Evolutionary conservation across 257 asterid genomes (phyloP).

Genomic region (Marsdenia floribunda): DNA sequence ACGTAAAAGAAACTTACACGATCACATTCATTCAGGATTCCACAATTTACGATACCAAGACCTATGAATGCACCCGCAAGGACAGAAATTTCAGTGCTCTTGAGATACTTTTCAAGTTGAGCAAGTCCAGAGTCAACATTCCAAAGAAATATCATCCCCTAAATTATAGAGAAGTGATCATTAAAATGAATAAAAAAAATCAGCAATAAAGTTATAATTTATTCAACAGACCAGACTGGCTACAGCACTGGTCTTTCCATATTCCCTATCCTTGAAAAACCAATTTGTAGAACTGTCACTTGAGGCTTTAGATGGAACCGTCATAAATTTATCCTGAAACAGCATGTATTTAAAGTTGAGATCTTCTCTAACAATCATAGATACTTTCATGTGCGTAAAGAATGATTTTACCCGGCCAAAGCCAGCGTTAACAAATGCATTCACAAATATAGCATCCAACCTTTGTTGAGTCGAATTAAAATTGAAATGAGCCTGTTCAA

Average conservation of each 20-base stretch:
- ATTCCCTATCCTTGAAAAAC: slow-evolving; percentile 93
- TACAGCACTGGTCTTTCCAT: slow-evolving; percentile 94
- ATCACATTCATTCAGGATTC: slow-evolving; percentile 73
- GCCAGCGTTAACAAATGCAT: slow-evolving; percentile 98
- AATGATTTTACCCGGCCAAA: slow-evolving; percentile 67
- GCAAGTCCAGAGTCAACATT: slow-evolving; percentile 94
- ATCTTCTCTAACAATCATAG: neutral
- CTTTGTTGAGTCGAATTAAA: slow-evolving; percentile 96
- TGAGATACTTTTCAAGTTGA: slow-evolving; percentile 89
- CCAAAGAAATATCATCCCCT: slow-evolving; percentile 98
- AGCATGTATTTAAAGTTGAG: neutral
- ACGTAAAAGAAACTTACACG: slow-evolving; percentile 51
- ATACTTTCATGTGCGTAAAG: neutral
- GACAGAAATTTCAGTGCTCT: slow-evolving; percentile 66
- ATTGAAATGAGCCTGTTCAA: slow-evolving; percentile 74
- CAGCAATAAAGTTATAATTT: neutral
- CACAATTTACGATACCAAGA: slow-evolving; percentile 86
- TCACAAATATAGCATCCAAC: slow-evolving; percentile 94
- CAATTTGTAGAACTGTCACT: slow-evolving; percentile 72
- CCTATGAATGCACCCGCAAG: slow-evolving; percentile 88
- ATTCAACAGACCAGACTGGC: slow-evolving; percentile 74
- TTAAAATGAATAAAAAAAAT: neutral
- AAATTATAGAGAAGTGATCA: slow-evolving; percentile 16
- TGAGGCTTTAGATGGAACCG: slow-evolving; percentile 72
- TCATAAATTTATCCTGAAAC: slow-evolving; percentile 88